A percentile compares a stretch with the other conserved stretches of the same genome.
Evolutionary conservation across 495 filamentous ascomycete genomes (phyloP).

Genomic region (Penicillium arizonense): DNA sequence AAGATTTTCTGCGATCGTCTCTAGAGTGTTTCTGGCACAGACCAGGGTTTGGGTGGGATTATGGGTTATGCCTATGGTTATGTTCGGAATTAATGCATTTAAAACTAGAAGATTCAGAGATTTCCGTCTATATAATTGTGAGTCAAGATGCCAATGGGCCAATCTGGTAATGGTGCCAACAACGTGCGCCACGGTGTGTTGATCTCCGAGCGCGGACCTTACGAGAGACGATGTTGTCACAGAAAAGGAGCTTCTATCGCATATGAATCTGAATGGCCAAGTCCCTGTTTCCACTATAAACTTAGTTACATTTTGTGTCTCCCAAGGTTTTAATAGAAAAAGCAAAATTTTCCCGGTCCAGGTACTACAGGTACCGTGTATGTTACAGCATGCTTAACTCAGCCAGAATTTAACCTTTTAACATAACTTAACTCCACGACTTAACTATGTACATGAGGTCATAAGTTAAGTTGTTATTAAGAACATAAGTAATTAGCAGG

Average conservation of each 20-base stretch:
- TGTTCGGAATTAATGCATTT: not conserved
- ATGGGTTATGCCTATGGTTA: too few species aligned
- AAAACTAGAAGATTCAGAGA: not conserved
- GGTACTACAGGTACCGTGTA: not conserved
- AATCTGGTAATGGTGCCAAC: too few species aligned
- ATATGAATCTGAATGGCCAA: too few species aligned
- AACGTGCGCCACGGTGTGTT: not conserved
- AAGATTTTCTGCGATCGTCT: slow-evolving; percentile 12
- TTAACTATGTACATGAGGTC: too few species aligned
- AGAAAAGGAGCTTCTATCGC: not conserved
- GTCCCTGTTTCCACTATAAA: too few species aligned
- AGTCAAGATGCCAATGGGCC: too few species aligned
- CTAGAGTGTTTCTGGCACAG: slow-evolving; percentile 5
- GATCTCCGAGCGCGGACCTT: slow-evolving; percentile 3
- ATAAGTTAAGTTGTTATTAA: too few species aligned
- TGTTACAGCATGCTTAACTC: not conserved
- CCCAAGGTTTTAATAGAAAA: too few species aligned
- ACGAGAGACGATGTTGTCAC: slow-evolving; percentile 8
- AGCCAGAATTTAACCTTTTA: not conserved
- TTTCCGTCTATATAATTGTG: too few species aligned
- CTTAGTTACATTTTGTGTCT: too few species aligned
- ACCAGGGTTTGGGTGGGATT: not conserved
- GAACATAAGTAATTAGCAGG: too few species aligned
- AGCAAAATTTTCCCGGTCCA: not conserved
- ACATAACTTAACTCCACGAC: not conserved